These are phyloP conservation scores for Fusarium sp. DNA, from an alignment of 2,329 filamentous ascomycete species.

Conservation along the genomic window DNA sequence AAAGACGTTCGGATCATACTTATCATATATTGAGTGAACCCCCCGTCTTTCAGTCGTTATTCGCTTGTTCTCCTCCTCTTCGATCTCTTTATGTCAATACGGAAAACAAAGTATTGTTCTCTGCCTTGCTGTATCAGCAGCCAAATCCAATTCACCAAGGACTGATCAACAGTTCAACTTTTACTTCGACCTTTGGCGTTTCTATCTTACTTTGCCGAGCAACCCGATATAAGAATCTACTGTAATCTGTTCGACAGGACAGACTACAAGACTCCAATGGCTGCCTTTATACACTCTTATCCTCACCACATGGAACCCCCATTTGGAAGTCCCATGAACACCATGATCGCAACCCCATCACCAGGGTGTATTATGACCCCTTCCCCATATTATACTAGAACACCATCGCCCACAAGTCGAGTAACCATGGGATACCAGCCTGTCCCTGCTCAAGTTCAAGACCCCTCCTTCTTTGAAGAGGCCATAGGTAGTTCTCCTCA, in stretches of 20 bases:
- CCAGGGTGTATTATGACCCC: slow-evolving; percentile 34
- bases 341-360: slow-evolving; percentile 27
- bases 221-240: neutral
- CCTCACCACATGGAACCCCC: slow-evolving; percentile 31
- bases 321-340: slow-evolving; percentile 23
- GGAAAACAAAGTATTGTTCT: neutral
- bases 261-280: slow-evolving; percentile 14
- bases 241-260: neutral
- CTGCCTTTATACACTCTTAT: slow-evolving; percentile 35
- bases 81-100: neutral
- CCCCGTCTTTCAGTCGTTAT: neutral
- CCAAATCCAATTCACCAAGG: neutral
- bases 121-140: neutral
- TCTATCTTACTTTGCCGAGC: neutral
- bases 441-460: slow-evolving; percentile 28
- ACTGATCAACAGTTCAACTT: neutral
- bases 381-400: slow-evolving; percentile 36
- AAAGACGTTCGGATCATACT: neutral
- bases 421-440: slow-evolving; percentile 32
- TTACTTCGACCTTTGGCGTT: neutral
- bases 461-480: slow-evolving; percentile 43
- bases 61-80: neutral
- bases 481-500: slow-evolving; percentile 37
- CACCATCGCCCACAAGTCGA: slow-evolving; percentile 34
- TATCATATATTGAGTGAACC: slow-evolving; percentile 23